Evolutionary conservation across 2,329 filamentous ascomycete species (phyloP), one percentile per base, ranked within the genome.

Genomic region (Ceratocystis alfenasii): DNA sequence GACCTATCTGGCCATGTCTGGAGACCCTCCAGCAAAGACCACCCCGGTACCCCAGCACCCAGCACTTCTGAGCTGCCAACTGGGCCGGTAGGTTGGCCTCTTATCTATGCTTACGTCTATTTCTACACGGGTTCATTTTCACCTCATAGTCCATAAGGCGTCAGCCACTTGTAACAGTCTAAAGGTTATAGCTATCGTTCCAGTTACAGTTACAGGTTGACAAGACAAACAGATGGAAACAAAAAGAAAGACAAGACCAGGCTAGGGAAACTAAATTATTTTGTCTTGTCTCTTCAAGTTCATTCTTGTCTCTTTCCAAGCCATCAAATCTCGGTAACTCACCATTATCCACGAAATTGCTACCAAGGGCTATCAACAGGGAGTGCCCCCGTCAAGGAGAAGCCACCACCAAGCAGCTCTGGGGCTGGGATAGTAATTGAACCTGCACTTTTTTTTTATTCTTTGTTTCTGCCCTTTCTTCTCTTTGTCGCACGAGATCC

Each of bases 321-420:
- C 53, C 53, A 57, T 57, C 53, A 57, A 57, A 57, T 57, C 53
- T 57, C 53, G 53, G 53, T 57, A 57, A 57, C 28, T 25, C 12
- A n/a, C 28, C 53, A 57, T 33, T 41, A n/a, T 15, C 22, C 22
- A 57, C 22, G 53, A 57, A 57, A 57, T 57, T 57, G 30, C 17
- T 48, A 20, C 48, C 53, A 30, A 30, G 53, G 53, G 22, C 20
- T 3, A 28, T n/a, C 25, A 17, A 28, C 53, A 57, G 28, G 53
- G 53, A 57, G 22, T 50, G 17, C 53, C 53, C 53, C 53, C n/a
- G 53, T 25, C 53, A 15, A 57, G 20, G 53, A 57, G 22, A 57
- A 17, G 22, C 28, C 30, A 17, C 22, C 7, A 6, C 22, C 22
- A 8, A 20, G 15, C 46, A 10, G 6, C 5, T n/a, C 46, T 20